Percentiles rank a stretch among this genome's conserved stretches.
Evolutionary conservation across 2,329 filamentous ascomycete species (phyloP).

Genomic region (Chaetomium olivaceum): DNA sequence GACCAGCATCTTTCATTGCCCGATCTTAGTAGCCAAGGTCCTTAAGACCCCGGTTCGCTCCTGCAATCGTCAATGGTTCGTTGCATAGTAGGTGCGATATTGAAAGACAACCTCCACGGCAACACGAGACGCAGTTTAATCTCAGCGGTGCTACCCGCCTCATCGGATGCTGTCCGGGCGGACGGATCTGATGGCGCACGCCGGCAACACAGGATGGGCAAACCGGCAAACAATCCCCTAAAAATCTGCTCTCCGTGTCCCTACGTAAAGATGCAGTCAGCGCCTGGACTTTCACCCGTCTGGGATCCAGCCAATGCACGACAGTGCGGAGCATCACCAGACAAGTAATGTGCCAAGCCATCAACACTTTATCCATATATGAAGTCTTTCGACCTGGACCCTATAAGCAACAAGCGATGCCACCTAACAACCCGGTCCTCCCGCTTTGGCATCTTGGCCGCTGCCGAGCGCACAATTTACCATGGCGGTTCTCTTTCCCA

Average conservation of each 20-base stretch:
- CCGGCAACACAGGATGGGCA: neutral
- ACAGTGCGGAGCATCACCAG: constrained; percentile 10
- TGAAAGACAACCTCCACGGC: neutral
- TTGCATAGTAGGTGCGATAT: neutral
- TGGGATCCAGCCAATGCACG: neutral
- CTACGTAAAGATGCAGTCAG: neutral
- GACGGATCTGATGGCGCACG: neutral
- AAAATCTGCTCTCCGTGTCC: neutral
- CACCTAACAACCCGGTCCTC: neutral
- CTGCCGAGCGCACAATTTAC: neutral
- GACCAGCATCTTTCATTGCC: neutral
- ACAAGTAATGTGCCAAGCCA: constrained; percentile 20
- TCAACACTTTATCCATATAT: constrained; percentile 27
- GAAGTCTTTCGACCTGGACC: constrained; percentile 12
- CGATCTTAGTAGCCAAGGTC: neutral
- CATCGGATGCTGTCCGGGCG: no score
- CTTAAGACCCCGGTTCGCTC: neutral
- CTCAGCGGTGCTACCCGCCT: neutral
- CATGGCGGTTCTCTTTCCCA: neutral
- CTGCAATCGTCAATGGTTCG: neutral
- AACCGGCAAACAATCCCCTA: neutral
- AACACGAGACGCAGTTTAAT: neutral
- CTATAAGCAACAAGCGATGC: constrained; percentile 1
- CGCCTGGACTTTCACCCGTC: neutral
- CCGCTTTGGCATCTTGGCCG: neutral